Percentiles rank a stretch among this genome's conserved stretches.
Conservation (phyloP, 148 eudicot genomes). For the Fagopyrum tataricum region DNA sequence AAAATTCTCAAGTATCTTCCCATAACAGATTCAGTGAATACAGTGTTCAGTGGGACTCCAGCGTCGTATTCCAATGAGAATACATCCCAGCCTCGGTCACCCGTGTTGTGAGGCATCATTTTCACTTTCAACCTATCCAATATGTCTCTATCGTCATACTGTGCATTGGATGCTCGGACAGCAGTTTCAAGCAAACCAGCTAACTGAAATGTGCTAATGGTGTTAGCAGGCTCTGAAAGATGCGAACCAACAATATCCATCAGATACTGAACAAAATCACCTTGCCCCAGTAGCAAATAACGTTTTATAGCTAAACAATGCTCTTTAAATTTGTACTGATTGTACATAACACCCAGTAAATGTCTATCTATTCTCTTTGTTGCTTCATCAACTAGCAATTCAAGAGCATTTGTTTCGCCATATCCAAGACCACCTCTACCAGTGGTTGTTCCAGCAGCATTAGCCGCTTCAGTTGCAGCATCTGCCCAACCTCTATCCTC, state of each 20-base stretch:
- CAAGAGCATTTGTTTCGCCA: constrained; percentile 97
- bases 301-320: constrained; percentile 95
- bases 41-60: constrained; percentile 71
- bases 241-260: constrained; percentile 98
- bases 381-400: constrained; percentile 85
- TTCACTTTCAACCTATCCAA: constrained; percentile 84
- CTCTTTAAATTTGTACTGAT: constrained; percentile 75
- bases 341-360: constrained; percentile 72
- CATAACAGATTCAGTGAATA: constrained; percentile 94
- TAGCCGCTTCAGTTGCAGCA: constrained; percentile 93
- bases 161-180: constrained; percentile 87
- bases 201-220: constrained; percentile 86
- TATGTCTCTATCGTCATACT: constrained; percentile 81
- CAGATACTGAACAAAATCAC: constrained; percentile 94
- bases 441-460: constrained; percentile 90
- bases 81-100: constrained; percentile 98
- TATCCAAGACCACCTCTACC: constrained; percentile 85
- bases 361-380: constrained; percentile 91
- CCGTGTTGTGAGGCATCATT: constrained; percentile 95
- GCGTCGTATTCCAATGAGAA: constrained; percentile 95
- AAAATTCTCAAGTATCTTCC: constrained; percentile 71
- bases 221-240: constrained; percentile 91
- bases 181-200: constrained; percentile 93
- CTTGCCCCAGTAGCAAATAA: constrained; percentile 94
- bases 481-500: constrained; percentile 97